phyloP scores from a whole-genome alignment of 192 early-diverging fungal genomes.

The Podila epicladia region DNA sequence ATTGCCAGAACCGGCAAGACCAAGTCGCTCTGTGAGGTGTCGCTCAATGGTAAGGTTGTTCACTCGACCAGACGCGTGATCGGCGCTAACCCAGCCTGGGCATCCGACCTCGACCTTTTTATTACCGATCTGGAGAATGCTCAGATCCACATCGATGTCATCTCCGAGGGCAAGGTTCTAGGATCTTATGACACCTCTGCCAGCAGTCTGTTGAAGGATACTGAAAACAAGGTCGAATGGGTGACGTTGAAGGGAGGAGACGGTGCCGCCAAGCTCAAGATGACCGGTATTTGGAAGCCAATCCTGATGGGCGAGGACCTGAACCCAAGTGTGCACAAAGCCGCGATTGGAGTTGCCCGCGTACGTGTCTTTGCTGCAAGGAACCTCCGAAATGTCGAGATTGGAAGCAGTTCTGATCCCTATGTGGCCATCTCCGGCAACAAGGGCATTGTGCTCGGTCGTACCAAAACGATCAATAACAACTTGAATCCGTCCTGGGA shows the following conservation, averaged over 20 bases:
- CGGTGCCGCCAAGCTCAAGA: constrained; percentile 52
- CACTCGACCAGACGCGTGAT: constrained; percentile 72
- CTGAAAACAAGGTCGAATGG: constrained; percentile 56
- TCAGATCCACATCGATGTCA: constrained; percentile 68
- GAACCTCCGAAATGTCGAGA: constrained; percentile 89
- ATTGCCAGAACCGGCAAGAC: constrained; percentile 58
- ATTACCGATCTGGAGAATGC: constrained; percentile 73
- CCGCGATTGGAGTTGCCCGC: constrained; percentile 84
- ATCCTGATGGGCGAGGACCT: constrained; percentile 77
- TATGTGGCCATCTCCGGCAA: constrained; percentile 75
- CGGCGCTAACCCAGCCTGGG: constrained; percentile 86
- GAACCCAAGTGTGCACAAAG: constrained; percentile 54
- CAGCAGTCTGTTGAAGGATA: constrained; percentile 33
- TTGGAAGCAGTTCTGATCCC: constrained; percentile 89
- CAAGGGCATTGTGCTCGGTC: constrained; percentile 64
- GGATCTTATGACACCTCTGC: constrained; percentile 29
- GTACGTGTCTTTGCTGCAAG: constrained; percentile 78
- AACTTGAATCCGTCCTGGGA: constrained; percentile 93
- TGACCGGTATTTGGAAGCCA: constrained; percentile 75
- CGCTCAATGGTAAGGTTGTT: constrained; percentile 58
- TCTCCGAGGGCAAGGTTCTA: constrained; percentile 56
- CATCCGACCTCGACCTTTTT: constrained; percentile 74
- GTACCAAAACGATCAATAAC: constrained; percentile 83
- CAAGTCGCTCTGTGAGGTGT: constrained; percentile 65
- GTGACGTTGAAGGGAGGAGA: constrained; percentile 46